Percentiles rank a stretch among this genome's conserved stretches.
These are phyloP conservation scores for Naematelia aurantialba DNA, from an alignment of 768 basidiomycete genomes.

Conservation along the genomic window DNA sequence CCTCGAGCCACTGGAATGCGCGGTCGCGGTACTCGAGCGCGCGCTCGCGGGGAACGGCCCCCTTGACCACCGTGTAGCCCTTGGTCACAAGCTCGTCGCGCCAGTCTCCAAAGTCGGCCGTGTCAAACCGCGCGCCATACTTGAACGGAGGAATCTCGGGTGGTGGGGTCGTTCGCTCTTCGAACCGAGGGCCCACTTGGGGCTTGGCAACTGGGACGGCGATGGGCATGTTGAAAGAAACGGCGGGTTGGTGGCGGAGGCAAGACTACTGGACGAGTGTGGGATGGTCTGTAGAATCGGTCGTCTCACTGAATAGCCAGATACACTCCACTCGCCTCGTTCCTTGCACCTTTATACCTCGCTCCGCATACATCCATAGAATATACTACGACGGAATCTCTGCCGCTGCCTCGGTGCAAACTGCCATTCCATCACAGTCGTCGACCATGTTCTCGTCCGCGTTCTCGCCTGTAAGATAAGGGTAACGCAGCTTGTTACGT, in stretches of 20 bases:
- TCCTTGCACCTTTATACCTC: too few relatives aligned
- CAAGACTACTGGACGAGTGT: too few relatives aligned
- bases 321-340: too few relatives aligned
- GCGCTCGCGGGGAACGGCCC: constrained; percentile 24
- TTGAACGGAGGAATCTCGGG: constrained; percentile 20
- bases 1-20: constrained; percentile 43
- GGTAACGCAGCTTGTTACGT: too few relatives aligned
- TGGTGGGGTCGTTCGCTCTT: constrained; percentile 14
- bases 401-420: background rate
- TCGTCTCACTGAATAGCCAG: too few relatives aligned
- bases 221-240: background rate
- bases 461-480: too few relatives aligned
- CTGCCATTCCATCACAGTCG: background rate
- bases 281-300: too few relatives aligned
- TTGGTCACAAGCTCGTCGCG: constrained; percentile 22
- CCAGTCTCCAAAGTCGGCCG: constrained; percentile 19
- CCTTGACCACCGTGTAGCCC: constrained; percentile 27
- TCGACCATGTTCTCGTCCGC: background rate
- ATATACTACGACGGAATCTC: too few relatives aligned
- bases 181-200: background rate
- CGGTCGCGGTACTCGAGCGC: constrained; percentile 29
- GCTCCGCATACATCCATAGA: too few relatives aligned
- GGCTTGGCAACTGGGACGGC: background rate
- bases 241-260: background rate
- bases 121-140: constrained; percentile 14